Conservation (phyloP, 2,329 filamentous ascomycete genomes). For the Bimuria novae-zelandiae region DNA sequence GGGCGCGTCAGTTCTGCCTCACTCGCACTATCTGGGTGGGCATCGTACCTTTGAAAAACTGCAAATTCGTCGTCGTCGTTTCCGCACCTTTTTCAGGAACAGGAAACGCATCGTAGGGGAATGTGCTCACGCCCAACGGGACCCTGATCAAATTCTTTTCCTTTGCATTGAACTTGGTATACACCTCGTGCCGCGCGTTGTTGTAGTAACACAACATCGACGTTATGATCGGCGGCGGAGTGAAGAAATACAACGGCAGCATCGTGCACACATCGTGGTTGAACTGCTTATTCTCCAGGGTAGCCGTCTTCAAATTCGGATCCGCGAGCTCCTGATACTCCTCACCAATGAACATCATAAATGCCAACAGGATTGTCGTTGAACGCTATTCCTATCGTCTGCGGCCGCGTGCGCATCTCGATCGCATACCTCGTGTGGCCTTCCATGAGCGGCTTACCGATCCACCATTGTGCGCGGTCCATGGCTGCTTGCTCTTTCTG, state of each 20-base stretch:
- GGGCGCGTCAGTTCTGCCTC: slow-evolving; percentile 7
- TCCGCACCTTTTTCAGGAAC: slow-evolving; percentile 39
- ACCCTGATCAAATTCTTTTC: slow-evolving; percentile 44
- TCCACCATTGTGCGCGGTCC: slow-evolving; percentile 40
- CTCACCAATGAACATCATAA: slow-evolving; percentile 52
- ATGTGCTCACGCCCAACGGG: slow-evolving; percentile 46
- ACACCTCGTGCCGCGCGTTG: slow-evolving; percentile 46
- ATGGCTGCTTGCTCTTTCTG: slow-evolving; percentile 40
- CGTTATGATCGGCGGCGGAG: slow-evolving; percentile 43
- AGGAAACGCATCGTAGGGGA: slow-evolving; percentile 45
- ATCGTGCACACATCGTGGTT: slow-evolving; percentile 36
- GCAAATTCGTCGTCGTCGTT: slow-evolving; percentile 46
- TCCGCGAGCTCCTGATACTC: slow-evolving; percentile 49
- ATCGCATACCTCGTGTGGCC: slow-evolving; percentile 50
- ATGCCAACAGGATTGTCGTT: slow-evolving; percentile 51
- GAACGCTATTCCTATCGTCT: slow-evolving; percentile 50
- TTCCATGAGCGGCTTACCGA: slow-evolving; percentile 35
- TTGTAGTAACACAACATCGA: slow-evolving; percentile 47
- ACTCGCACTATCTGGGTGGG: not conserved
- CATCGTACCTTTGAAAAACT: slow-evolving; percentile 38
- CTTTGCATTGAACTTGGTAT: slow-evolving; percentile 42
- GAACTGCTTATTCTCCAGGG: slow-evolving; percentile 35
- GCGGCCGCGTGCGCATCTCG: slow-evolving; percentile 49
- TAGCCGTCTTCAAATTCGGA: slow-evolving; percentile 30
- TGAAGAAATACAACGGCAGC: slow-evolving; percentile 45